These are phyloP conservation scores for Lactifluus piperatus DNA, from an alignment of 768 basidiomycete genomes.

Conservation along the genomic window DNA sequence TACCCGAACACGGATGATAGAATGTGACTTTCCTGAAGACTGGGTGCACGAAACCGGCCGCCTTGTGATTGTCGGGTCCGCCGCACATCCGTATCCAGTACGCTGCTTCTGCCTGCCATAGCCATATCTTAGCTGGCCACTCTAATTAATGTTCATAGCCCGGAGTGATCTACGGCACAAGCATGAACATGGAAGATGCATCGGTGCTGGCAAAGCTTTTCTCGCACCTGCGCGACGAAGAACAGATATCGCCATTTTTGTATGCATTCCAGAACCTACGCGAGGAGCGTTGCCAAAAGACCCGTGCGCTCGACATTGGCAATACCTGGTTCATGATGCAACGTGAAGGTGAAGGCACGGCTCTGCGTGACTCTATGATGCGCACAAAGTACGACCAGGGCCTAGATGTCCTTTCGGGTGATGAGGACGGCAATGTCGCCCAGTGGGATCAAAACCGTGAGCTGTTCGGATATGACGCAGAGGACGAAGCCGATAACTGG, in stretches of 20 bases:
- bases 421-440: constrained; percentile 21
- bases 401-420: constrained; percentile 20
- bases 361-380: constrained; percentile 24
- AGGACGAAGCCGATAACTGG: constrained; percentile 33
- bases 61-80: constrained; percentile 29
- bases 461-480: constrained; percentile 29
- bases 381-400: constrained; percentile 19
- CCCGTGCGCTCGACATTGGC: constrained; percentile 20
- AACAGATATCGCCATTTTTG: constrained; percentile 28
- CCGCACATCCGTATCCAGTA: constrained; percentile 32
- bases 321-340: constrained; percentile 21
- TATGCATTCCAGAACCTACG: constrained; percentile 31
- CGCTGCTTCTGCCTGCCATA: neutral
- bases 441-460: constrained; percentile 28
- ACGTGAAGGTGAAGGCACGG: constrained; percentile 19
- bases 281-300: constrained; percentile 23
- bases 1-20: constrained; percentile 20
- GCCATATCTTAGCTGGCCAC: neutral
- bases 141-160: constrained; percentile 22
- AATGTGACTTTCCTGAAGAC: constrained; percentile 24
- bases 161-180: constrained; percentile 27
- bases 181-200: constrained; percentile 34
- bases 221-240: constrained; percentile 26
- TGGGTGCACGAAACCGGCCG: constrained; percentile 28
- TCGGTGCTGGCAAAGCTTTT: constrained; percentile 34